Evolutionary conservation across 2,329 filamentous ascomycete species (phyloP).

Genomic region (Fusarium decemcellulare): DNA sequence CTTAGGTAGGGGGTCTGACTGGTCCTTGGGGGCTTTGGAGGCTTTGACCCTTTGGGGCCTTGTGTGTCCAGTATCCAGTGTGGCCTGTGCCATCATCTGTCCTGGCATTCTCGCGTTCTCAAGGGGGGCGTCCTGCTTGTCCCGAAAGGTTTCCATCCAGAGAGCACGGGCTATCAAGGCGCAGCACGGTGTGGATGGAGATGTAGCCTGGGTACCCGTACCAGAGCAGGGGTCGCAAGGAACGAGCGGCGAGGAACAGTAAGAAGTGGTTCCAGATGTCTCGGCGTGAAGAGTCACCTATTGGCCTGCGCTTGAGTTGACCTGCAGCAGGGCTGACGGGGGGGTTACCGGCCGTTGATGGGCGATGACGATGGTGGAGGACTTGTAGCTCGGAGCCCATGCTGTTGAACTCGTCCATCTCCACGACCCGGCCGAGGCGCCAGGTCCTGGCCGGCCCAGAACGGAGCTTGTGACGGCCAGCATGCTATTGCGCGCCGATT

Average conservation of each 20-base stretch:
- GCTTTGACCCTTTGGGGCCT: constrained; percentile 37
- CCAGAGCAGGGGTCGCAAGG: constrained; percentile 31
- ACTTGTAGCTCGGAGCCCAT: constrained; percentile 14
- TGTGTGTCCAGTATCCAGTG: constrained; percentile 31
- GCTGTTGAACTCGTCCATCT: constrained; percentile 6
- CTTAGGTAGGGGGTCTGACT: constrained; percentile 31
- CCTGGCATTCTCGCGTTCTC: constrained; percentile 16
- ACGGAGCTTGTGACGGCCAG: constrained; percentile 24
- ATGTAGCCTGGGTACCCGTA: constrained; percentile 38
- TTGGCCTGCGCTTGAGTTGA: constrained; percentile 44
- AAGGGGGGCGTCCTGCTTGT: constrained; percentile 21
- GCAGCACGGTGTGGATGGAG: constrained; percentile 44
- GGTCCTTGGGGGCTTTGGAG: constrained; percentile 39
- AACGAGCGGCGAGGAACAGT: constrained; percentile 26
- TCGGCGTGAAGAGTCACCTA: constrained; percentile 48
- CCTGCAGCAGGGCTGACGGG: constrained; percentile 48
- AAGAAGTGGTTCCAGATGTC: constrained; percentile 37
- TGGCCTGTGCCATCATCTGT: constrained; percentile 37
- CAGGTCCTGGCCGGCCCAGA: constrained; percentile 3
- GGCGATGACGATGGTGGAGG: constrained; percentile 24
- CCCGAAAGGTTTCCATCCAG: constrained; percentile 38
- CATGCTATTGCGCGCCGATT: constrained; percentile 7
- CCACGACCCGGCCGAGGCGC: constrained; percentile 22
- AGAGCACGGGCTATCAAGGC: constrained; percentile 45
- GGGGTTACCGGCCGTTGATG: constrained; percentile 35